Evolutionary conservation across 2,329 filamentous ascomycete species (phyloP).

Genomic region (Colletotrichum coccodes): DNA sequence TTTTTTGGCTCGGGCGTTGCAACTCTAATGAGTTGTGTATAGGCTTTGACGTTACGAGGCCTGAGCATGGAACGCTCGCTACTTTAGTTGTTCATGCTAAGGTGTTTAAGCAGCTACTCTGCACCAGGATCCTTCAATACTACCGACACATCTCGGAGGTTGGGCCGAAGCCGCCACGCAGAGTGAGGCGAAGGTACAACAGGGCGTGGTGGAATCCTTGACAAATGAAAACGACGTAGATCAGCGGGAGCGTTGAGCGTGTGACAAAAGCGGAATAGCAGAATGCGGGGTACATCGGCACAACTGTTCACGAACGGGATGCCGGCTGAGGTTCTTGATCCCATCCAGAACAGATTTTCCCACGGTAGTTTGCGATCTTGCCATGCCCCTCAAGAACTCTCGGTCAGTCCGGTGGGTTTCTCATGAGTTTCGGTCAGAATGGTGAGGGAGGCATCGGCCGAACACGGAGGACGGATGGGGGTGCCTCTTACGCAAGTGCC

Average conservation of each 20-base stretch:
- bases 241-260: background rate
- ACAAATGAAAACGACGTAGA: background rate
- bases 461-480: background rate
- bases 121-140: too few relatives aligned
- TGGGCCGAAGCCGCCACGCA: too few relatives aligned
- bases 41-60: too few relatives aligned
- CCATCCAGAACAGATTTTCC: too few relatives aligned
- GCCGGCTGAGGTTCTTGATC: background rate
- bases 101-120: too few relatives aligned
- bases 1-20: too few relatives aligned
- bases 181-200: background rate
- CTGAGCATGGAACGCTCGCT: too few relatives aligned
- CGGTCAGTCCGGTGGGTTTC: background rate
- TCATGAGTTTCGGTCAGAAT: background rate
- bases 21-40: too few relatives aligned
- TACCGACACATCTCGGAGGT: background rate
- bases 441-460: background rate
- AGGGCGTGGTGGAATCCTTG: background rate
- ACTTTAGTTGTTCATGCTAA: too few relatives aligned
- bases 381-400: background rate
- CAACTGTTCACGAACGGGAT: background rate
- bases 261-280: background rate
- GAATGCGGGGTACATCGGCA: background rate
- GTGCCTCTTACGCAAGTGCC: too few relatives aligned
- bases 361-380: too few relatives aligned